Evolutionary conservation across 2,329 filamentous ascomycete genomes (phyloP), one percentile per base, ranked within the genome.

Genomic region (Exophiala sp.): DNA sequence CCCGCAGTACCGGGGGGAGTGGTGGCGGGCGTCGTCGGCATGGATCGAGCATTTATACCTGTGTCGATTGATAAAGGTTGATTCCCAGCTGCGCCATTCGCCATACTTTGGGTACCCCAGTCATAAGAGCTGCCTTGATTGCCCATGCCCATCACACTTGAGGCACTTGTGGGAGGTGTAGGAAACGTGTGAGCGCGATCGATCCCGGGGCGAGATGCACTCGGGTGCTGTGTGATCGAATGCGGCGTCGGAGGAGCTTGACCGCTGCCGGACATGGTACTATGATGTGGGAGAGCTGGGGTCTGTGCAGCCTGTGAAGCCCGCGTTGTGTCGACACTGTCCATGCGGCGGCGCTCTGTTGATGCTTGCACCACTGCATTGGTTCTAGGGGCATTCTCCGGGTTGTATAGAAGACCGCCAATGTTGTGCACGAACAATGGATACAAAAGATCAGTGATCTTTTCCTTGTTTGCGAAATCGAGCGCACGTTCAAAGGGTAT

Each of bases 391-490:
- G 89, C 85, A 66, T 96, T 96, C 34, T 86, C 85, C 0, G 93
- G 91, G 66, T 97, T 91, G 68, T 96, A 97, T 43, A 97, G 79
- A 58, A 97, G 76, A 50, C 88, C 86, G 53, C 88, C 88, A 65
- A 97, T 97, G 70, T 97, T 95, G 70, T 97, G 90, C 32, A 97
- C 93, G 67, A 98, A 98, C 42, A 98, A 76, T 45, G 93, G 93
- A 68, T 97, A 98, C 47, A 97, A 73, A 41, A 90, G 74, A 70
- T 97, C 91, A 0, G 93, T 97, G 58, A 97, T 98, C 73, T 97
- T 97, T 70, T 98, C 93, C 77, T 96, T 97, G 74, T 98, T 98
- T 58, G 93, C 93, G 66, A 98, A 97, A 63, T 97, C 93, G 46
- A 98, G 74, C n/a, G 93, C 93, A 59, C 93, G 85, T 62, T 97